phyloP scores from a whole-genome alignment of 352 stramenopile genomes.

The Globisporangium nodosum region DNA sequence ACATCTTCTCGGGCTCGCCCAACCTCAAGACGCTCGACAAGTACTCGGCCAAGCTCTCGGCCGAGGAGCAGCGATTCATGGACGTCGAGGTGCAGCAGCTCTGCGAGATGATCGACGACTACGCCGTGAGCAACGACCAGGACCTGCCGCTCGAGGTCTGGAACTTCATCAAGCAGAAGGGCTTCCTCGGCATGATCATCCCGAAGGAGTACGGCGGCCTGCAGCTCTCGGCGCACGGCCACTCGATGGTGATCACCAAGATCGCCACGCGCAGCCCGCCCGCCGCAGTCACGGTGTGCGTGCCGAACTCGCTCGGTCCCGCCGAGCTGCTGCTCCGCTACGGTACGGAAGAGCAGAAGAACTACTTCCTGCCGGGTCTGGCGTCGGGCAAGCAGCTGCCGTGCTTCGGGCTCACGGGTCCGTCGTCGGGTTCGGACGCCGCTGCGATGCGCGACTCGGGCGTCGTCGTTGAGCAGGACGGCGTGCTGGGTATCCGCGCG shows the following conservation, averaged over 20 bases:
- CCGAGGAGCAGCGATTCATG: conserved; percentile 94
- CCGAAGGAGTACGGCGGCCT: conserved; percentile 94
- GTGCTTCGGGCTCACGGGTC: conserved; percentile 96
- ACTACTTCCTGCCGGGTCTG: conserved; percentile 93
- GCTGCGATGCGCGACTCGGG: conserved; percentile 93
- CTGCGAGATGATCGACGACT: conserved; percentile 96
- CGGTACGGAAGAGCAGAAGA: conserved; percentile 94
- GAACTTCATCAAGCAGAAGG: conserved; percentile 95
- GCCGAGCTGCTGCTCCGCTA: conserved; percentile 95
- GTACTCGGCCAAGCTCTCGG: conserved; percentile 90
- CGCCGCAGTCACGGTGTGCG: conserved; percentile 92
- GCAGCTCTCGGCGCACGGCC: conserved; percentile 87
- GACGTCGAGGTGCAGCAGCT: conserved; percentile 95
- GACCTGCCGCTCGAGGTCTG: conserved; percentile 91
- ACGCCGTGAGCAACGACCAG: conserved; percentile 88
- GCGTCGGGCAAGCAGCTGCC: conserved; percentile 94
- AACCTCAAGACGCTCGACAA: conserved; percentile 91
- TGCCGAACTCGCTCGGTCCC: conserved; percentile 96
- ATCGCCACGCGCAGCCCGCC: conserved; percentile 89
- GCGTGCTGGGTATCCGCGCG: conserved; percentile 93
- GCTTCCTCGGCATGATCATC: conserved; percentile 98
- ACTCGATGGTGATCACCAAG: conserved; percentile 92
- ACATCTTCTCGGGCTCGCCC: conserved; percentile 95
- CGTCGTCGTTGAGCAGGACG: conserved; percentile 91
- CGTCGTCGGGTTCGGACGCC: conserved; percentile 93